phyloP scores from a whole-genome alignment of 2,329 filamentous ascomycete genomes.

The Massarina eburnea region DNA sequence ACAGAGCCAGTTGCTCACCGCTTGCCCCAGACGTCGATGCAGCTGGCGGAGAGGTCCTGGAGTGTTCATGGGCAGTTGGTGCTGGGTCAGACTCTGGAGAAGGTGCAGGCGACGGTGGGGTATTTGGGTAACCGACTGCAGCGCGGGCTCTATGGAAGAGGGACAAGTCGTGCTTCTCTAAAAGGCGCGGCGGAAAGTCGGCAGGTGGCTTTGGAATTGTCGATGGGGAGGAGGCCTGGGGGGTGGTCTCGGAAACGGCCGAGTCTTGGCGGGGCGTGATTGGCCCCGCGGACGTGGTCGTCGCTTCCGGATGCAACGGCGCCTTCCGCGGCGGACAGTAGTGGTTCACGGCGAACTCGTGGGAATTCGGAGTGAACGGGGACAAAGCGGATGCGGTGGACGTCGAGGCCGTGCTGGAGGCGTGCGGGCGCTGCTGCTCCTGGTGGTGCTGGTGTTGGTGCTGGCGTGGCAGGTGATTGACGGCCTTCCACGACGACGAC shows the following conservation, averaged over 20 bases:
- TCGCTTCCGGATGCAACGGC: background rate
- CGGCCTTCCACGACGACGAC: background rate
- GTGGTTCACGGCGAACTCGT: background rate
- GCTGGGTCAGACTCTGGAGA: background rate
- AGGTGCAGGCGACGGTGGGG: constrained; percentile 1
- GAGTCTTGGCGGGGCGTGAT: constrained; percentile 3
- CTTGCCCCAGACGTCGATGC: background rate
- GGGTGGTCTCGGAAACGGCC: background rate
- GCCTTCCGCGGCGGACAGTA: background rate
- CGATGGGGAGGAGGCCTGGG: background rate
- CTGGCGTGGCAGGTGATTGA: background rate
- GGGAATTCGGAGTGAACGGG: background rate
- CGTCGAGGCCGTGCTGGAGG: no score
- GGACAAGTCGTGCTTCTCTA: background rate
- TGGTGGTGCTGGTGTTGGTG: background rate
- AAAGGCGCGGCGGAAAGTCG: background rate
- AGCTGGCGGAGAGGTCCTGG: background rate
- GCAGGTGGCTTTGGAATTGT: background rate
- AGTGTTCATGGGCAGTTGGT: background rate
- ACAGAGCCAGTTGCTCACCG: background rate
- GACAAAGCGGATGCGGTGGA: background rate
- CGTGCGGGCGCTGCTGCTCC: background rate
- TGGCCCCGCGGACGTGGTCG: background rate
- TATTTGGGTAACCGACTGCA: background rate
- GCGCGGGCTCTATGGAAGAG: background rate